phyloP scores from a whole-genome alignment of 306 rosid species.

The Cucurbita argyrosperma region DNA sequence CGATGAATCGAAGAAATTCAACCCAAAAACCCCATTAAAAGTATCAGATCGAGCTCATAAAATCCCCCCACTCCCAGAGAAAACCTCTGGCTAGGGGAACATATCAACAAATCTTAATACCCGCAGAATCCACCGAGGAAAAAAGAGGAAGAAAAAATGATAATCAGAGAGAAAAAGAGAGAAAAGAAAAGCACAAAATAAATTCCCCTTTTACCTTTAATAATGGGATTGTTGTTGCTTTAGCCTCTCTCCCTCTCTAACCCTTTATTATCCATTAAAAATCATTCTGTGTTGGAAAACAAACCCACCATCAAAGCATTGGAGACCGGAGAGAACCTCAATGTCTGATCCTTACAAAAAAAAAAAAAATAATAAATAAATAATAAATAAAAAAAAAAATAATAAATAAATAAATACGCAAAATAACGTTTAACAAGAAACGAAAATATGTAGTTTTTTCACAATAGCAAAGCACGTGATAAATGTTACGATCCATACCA shows the following conservation, averaged over 20 bases:
- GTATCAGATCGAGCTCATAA: conserved; percentile 26
- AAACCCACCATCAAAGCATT: conserved; percentile 9
- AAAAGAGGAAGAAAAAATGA: conserved; percentile 3
- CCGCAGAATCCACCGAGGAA: conserved; percentile 15
- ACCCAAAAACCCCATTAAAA: conserved; percentile 18
- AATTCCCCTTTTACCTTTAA: conserved; percentile 26
- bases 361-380: no score
- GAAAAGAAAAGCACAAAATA: background rate
- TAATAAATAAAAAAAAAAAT: no score
- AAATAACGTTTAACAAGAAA: no score
- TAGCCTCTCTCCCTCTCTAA: background rate
- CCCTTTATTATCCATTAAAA: background rate
- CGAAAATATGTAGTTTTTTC: no score
- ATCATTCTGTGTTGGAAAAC: conserved; percentile 4
- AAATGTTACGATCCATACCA: no score
- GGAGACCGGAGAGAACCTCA: background rate
- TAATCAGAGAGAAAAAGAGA: background rate
- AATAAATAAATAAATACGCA: no score
- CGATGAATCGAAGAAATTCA: conserved; percentile 20
- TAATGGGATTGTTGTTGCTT: conserved; percentile 17
- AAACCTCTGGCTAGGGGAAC: conserved; percentile 30
- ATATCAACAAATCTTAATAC: conserved; percentile 14
- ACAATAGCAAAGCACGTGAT: no score
- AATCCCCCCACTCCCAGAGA: conserved; percentile 8
- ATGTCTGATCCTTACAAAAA: background rate